Percentiles rank a stretch among this genome's conserved stretches.
These are phyloP conservation scores for Citrus sp. DNA, from an alignment of 345 rosid species.

Conservation along the genomic window DNA sequence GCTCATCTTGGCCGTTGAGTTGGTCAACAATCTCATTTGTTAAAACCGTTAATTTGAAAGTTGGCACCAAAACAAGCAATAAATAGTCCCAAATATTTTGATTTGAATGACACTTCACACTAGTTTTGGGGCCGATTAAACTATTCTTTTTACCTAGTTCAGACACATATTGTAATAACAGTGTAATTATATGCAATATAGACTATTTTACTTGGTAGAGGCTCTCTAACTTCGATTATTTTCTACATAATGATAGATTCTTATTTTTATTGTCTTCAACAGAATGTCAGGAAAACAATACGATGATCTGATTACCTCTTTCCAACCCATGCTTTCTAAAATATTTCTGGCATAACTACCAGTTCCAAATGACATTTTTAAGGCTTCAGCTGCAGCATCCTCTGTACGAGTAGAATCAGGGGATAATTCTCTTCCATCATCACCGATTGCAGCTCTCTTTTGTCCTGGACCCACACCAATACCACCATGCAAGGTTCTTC, in stretches of 20 bases:
- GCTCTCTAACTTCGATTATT: background rate
- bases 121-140: background rate
- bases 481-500: conserved; percentile 79
- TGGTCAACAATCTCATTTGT: background rate
- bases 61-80: background rate
- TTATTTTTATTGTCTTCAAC: background rate
- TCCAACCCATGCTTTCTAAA: conserved; percentile 89
- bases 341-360: conserved; percentile 81
- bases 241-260: background rate
- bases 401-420: conserved; percentile 32
- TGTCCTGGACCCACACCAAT: conserved; percentile 87
- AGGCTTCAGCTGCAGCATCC: conserved; percentile 67
- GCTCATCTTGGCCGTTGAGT: background rate
- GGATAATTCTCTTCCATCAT: conserved; percentile 25
- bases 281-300: background rate
- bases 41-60: background rate
- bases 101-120: background rate
- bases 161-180: background rate
- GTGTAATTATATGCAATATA: background rate
- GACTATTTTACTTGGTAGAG: background rate
- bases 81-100: background rate
- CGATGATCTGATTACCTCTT: conserved; percentile 45
- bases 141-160: background rate
- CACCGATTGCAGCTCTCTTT: conserved; percentile 32
- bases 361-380: conserved; percentile 64